Conservation (phyloP, 176 grass and related monocot genomes). For the Miscanthus lutarioriparius region DNA sequence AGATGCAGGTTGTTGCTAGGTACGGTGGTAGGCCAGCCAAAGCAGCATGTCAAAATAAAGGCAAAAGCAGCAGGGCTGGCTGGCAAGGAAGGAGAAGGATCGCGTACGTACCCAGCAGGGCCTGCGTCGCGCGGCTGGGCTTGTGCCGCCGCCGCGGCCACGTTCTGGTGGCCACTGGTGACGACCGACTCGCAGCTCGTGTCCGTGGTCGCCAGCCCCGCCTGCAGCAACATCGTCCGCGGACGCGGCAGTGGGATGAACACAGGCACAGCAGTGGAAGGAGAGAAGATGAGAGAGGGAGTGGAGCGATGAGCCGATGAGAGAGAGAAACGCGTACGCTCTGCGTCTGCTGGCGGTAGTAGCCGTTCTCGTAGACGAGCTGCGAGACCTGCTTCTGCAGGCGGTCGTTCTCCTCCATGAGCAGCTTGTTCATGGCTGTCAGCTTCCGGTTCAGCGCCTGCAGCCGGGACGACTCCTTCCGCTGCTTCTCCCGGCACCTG, state of each 20-base stretch:
- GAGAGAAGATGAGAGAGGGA: not conserved
- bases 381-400: constrained; percentile 86
- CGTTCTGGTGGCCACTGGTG: constrained; percentile 63
- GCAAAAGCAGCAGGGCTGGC: not conserved
- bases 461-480: constrained; percentile 66
- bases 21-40: not conserved
- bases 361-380: constrained; percentile 70
- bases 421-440: constrained; percentile 83
- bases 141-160: constrained; percentile 25
- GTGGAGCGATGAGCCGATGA: not conserved
- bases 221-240: constrained; percentile 32
- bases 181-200: constrained; percentile 82
- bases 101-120: constrained; percentile 52
- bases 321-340: constrained; percentile 29
- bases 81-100: not conserved
- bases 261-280: not conserved
- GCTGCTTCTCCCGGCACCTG: constrained; percentile 84
- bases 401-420: constrained; percentile 92
- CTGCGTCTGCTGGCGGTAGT: constrained; percentile 65
- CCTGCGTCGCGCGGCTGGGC: constrained; percentile 53
- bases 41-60: not conserved
- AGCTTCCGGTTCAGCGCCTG: constrained; percentile 78
- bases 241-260: not conserved
- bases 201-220: constrained; percentile 57
- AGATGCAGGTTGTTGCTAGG: not conserved